Evolutionary conservation across 164 flowering plant genomes (phyloP), one percentile per base, ranked within the genome.

Genomic region (Vitis labrusca): DNA sequence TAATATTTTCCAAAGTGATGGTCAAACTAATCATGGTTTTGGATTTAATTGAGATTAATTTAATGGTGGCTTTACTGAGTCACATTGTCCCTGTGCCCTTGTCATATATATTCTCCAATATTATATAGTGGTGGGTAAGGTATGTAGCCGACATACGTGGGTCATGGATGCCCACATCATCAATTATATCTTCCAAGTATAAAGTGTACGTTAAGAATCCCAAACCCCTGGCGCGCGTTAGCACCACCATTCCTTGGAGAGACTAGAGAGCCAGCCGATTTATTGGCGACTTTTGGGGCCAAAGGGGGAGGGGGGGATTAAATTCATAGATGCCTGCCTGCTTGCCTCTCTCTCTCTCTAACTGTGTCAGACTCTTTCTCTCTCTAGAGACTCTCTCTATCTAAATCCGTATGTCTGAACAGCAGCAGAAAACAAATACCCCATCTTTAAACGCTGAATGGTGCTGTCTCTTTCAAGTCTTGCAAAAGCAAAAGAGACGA

Each of bases 401-500:
- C 50, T 13, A 47, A 15, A 55, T 71, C 75, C 71, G 73, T 71
- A 74, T 62, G 12, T 30, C 65, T 68, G 71, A 44, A 29, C 61
- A 14, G 63, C 30, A 27, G 70, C 62, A 54, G 69, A 17, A 66
- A 74, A 73, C 74, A 78, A 70, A 68, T 62, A 55, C 72, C 61
- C 59, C 67, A 16, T 76, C 82, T 80, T 79, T 81, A 76, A 81
- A 65, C 77, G 65, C 76, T 69, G 71, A 69, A 71, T 65, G 84
- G 86, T 71, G 80, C 63, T 14, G 89, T 83, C 89, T 61, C 77
- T 81, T 79, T 84, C 82, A 74, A 44, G 61, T 12, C 66, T 53
- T 57, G 53, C 58, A 62, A 68, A 65, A 66, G 61, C 23, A 55
- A 71, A 68, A 62, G 50, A 48, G 54, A 63, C 9, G 10, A 57